A percentile compares a stretch with the other conserved stretches of the same genome.
Evolutionary conservation across 805 yeast genomes (phyloP).

Genomic region (Yarrowia divulgata): DNA sequence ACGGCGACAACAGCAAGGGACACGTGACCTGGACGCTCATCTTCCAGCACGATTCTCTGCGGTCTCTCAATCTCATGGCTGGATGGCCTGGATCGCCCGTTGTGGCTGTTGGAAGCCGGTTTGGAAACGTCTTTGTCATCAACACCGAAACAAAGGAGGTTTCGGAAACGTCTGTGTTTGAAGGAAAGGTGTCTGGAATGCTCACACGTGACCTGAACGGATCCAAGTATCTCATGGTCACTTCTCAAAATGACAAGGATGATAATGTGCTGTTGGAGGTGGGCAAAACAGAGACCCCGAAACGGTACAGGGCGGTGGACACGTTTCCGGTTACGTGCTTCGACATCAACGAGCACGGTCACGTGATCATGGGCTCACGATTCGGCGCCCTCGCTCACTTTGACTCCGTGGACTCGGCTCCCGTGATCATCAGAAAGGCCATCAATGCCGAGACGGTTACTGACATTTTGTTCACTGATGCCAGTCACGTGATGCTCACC

Average conservation of each 20-base stretch:
- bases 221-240: background rate
- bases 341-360: background rate
- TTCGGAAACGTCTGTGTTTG: background rate
- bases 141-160: conserved; percentile 13
- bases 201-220: conserved; percentile 5
- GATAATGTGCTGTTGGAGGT: conserved; percentile 20
- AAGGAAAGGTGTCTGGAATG: conserved; percentile 14
- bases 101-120: conserved; percentile 14
- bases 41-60: conserved; percentile 5
- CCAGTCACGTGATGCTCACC: background rate
- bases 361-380: conserved; percentile 19
- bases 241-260: conserved; percentile 22
- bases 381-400: background rate
- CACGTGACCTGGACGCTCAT: background rate
- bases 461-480: background rate
- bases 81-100: conserved; percentile 14
- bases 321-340: conserved; percentile 32
- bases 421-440: background rate
- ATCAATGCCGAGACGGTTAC: conserved; percentile 30
- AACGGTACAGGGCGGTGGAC: conserved; percentile 2
- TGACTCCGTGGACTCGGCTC: background rate
- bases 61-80: conserved; percentile 18
- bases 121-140: conserved; percentile 29
- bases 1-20: background rate
- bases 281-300: background rate